Evolutionary conservation across 2,329 filamentous ascomycete genomes (phyloP), one percentile per base, ranked within the genome.

Genomic region (Lachnellula subtilissima): DNA sequence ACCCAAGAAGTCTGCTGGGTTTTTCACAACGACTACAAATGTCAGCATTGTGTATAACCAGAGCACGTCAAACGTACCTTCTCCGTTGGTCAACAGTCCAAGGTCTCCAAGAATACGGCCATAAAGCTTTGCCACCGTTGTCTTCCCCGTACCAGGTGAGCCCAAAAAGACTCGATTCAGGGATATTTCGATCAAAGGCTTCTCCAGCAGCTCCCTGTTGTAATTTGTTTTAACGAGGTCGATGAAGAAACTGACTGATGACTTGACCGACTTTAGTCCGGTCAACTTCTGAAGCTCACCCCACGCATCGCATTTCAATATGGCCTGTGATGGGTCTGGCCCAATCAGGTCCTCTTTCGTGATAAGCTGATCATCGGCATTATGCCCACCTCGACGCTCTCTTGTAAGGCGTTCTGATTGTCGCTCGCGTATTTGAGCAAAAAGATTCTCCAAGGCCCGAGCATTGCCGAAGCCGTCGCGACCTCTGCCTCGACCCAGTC

Each of bases 71-170:
- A 49, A 64, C 72, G 68, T 66, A 83, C 82, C 81, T 76, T 91
- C 87, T 0, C 86, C 84, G 23, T 82, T 88, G 0, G 81, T 86
- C 0, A 91, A 68, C 2, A 89, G 61, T 0, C 87, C 87, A 4
- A 92, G 69, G 53, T 88, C 82, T 0, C 80, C 83, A 0, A 92
- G 74, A 2, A 92, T 85, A 40, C 77, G 72, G 0, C 85, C 88
- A 61, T 91, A 91, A 0, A 90, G 70, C 66, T 88, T 89, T 0
- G 86, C 89, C 0, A 92, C 84, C 0, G 86, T 85, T 0, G 88
- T 91, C 64, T 91, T 92, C 0, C 88, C 88, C 0, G 88, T 92
- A 0, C 89, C 88, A 0, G 89, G 88, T 1, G 77, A 80, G 0
- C 88, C 88, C 0, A 91, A 66, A 54, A 92, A 89, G 1, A 90